phyloP scores from a whole-genome alignment of 2,329 filamentous ascomycete genomes.

The Aureobasidium sp. region DNA sequence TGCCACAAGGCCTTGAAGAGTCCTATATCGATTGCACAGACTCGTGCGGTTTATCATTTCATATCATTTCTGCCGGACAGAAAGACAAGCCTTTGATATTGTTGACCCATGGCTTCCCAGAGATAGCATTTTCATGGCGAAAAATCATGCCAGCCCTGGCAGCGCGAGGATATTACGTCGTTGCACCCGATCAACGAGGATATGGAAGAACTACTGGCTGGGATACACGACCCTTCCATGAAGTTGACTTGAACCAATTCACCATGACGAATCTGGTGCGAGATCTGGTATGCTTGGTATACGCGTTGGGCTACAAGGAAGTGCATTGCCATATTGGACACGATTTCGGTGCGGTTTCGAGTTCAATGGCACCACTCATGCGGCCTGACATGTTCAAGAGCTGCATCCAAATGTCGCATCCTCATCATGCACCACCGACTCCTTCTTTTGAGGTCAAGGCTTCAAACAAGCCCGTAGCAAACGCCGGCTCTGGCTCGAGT shows the following conservation, averaged over 20 bases:
- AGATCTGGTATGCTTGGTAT: constrained; percentile 55
- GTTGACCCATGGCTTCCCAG: constrained; percentile 61
- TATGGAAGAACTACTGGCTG: constrained; percentile 60
- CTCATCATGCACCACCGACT: constrained; percentile 48
- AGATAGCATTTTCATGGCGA: constrained; percentile 64
- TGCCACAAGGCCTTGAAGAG: constrained; percentile 50
- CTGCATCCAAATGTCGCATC: constrained; percentile 59
- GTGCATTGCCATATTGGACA: constrained; percentile 58
- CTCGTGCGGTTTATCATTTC: constrained; percentile 52
- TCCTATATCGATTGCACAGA: constrained; percentile 50
- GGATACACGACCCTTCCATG: constrained; percentile 44
- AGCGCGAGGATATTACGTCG: constrained; percentile 54
- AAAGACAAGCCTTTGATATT: constrained; percentile 49
- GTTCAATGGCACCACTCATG: constrained; percentile 53
- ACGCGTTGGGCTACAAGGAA: constrained; percentile 52
- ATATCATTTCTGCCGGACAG: constrained; percentile 51
- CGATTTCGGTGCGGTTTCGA: constrained; percentile 58
- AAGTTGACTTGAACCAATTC: constrained; percentile 52
- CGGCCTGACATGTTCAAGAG: constrained; percentile 59
- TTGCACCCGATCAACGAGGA: constrained; percentile 61
- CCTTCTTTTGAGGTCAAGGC: constrained; percentile 44
- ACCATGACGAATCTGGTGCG: constrained; percentile 53
- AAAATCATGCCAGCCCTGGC: constrained; percentile 56
- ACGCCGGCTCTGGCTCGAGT: background rate
- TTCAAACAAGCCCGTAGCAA: background rate